Evolutionary conservation across 768 basidiomycete species (phyloP), one percentile per base, ranked within the genome.

Genomic region (Rubroboletus pulcherrimus): DNA sequence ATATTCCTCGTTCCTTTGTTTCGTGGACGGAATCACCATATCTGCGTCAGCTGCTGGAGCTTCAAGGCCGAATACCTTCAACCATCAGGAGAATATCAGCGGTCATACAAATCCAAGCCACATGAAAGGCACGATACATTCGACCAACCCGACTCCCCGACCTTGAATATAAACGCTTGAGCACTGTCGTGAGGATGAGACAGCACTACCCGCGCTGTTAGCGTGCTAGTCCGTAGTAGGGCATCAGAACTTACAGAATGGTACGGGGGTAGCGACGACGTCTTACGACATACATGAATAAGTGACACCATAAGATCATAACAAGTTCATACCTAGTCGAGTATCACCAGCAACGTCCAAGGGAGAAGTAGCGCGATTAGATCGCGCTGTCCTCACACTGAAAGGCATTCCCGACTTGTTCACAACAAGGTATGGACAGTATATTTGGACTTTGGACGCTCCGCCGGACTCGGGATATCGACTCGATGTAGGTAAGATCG

Each of bases 371-470:
- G 86, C 71, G 21, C 89, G 81, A 62, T 78, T 78, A 3, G 85
- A 79, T 30, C 84, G 80, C 19, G 78, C 73, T 14, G 89, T 86
- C 57, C 79, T 85, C 31, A 94, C 76, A 11, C 75, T 76, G 65
- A 96, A 96, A 2, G 93, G 86, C 35, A 94, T 72, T 7, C 87
- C 88, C 0, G 94, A 94, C 76, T 97, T 98, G 75, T 99, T 99
- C 69, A 96, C 70, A 40, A 98, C 74, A 49, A 98, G 75, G 66
- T 88, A 98, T 3, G 95, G 94, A 59, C 84, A 84, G 67, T 91
- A 98, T 43, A 99, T 84, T 70, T 98, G 96, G 0, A 97, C 91
- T 71, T 89, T 93, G 80, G 97, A 95, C 1, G 95, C 93, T 24
- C 95, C 94, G 2, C 95, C 97, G 7, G 95, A 89, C 49, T 97